Conservation (phyloP, 2,329 filamentous ascomycete genomes). For the Fusarium mangiferae region DNA sequence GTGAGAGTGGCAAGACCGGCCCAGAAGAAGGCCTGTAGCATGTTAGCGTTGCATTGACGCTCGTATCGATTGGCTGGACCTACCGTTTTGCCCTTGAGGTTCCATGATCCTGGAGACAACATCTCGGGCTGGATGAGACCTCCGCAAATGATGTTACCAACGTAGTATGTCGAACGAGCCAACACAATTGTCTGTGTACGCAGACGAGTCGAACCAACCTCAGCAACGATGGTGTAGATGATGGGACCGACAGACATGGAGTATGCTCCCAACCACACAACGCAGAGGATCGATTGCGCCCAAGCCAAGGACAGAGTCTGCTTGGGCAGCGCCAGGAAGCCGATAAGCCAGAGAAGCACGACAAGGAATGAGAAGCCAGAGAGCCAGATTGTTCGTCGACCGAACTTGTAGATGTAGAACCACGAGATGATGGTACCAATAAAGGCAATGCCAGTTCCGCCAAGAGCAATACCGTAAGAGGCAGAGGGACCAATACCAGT, state of each 20-base stretch:
- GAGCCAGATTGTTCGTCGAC: slow-evolving; percentile 57
- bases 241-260: slow-evolving; percentile 57
- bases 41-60: slow-evolving; percentile 5
- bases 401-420: slow-evolving; percentile 55
- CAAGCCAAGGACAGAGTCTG: slow-evolving; percentile 50
- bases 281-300: slow-evolving; percentile 53
- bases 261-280: slow-evolving; percentile 58
- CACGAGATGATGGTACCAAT: slow-evolving; percentile 56
- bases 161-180: slow-evolving; percentile 52
- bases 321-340: slow-evolving; percentile 53
- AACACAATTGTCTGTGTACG: slow-evolving; percentile 56
- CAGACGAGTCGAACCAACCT: slow-evolving; percentile 55
- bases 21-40: slow-evolving; percentile 55
- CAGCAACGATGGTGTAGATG: slow-evolving; percentile 56
- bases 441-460: slow-evolving; percentile 56
- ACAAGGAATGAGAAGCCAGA: slow-evolving; percentile 51
- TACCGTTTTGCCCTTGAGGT: slow-evolving; percentile 53
- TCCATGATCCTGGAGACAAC: slow-evolving; percentile 53
- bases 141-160: slow-evolving; percentile 54
- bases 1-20: slow-evolving; percentile 50
- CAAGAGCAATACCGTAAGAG: slow-evolving; percentile 55
- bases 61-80: background rate
- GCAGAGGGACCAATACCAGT: slow-evolving; percentile 52
- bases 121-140: slow-evolving; percentile 53
- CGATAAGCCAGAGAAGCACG: slow-evolving; percentile 55